A percentile compares a stretch with the other conserved stretches of the same genome.
Conservation (phyloP, 306 rosid species). For the Albizia julibrissin region DNA sequence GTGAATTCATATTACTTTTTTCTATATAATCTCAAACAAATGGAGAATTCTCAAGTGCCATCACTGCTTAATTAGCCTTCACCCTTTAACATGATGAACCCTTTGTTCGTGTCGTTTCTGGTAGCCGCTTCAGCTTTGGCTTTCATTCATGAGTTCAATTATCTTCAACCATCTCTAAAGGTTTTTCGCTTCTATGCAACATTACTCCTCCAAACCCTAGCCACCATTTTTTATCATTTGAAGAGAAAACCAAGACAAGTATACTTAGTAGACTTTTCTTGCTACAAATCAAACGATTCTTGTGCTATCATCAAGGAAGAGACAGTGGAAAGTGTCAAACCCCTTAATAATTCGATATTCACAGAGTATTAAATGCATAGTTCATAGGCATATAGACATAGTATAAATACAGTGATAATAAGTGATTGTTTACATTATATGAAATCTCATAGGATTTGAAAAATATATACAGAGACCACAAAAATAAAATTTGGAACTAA, state of each 20-base stretch:
- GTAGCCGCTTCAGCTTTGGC: neutral
- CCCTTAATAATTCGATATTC: no score
- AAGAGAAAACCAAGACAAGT: neutral
- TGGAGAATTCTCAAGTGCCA: neutral
- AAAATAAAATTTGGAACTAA: no score
- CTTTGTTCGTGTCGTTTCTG: neutral
- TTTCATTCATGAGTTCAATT: neutral
- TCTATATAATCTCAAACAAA: neutral
- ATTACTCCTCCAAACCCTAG: neutral
- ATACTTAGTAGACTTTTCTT: slow-evolving; percentile 35
- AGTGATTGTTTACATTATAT: no score
- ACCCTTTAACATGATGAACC: neutral
- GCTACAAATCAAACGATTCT: slow-evolving; percentile 27
- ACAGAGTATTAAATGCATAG: no score
- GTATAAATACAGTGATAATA: no score
- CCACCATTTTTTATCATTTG: neutral
- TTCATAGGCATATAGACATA: no score
- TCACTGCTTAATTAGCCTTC: neutral
- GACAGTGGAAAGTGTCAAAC: neutral
- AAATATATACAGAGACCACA: no score
- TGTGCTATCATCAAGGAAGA: neutral
- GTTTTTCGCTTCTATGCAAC: neutral
- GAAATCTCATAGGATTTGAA: no score
- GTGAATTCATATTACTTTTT: no score
- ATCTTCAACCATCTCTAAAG: neutral